A percentile compares a stretch with the other conserved stretches of the same genome.
phyloP scores from a whole-genome alignment of 2,329 filamentous ascomycete genomes.

The Pleoardoris graminearum region DNA sequence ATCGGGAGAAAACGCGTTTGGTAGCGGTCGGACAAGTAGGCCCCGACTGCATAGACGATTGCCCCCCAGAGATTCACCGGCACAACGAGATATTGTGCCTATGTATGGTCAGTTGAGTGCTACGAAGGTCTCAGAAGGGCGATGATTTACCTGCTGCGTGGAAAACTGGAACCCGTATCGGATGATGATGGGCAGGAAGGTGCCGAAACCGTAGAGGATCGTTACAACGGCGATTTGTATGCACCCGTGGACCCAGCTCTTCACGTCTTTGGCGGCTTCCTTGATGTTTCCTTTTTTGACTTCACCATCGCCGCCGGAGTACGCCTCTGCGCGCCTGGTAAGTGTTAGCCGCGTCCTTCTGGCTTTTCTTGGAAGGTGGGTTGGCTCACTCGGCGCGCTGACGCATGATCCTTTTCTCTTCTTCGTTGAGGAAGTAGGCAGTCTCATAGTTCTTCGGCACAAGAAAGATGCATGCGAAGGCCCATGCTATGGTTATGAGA shows the following conservation, averaged over 20 bases:
- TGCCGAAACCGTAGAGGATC: slow-evolving; percentile 48
- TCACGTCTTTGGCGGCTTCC: slow-evolving; percentile 37
- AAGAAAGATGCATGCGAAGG: slow-evolving; percentile 32
- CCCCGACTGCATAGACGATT: slow-evolving; percentile 46
- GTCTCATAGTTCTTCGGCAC: slow-evolving; percentile 39
- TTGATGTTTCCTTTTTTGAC: slow-evolving; percentile 36
- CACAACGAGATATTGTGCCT: slow-evolving; percentile 46
- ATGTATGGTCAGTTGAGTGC: neutral
- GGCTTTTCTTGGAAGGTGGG: no score
- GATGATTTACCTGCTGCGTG: slow-evolving; percentile 41
- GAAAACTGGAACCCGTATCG: slow-evolving; percentile 47
- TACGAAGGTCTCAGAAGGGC: neutral
- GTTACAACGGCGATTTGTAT: slow-evolving; percentile 48
- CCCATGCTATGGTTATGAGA: slow-evolving; percentile 35
- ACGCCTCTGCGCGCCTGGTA: slow-evolving; percentile 36
- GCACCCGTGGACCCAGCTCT: slow-evolving; percentile 39
- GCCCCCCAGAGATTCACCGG: slow-evolving; percentile 50
- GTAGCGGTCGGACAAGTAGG: slow-evolving; percentile 45
- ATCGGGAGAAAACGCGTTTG: slow-evolving; percentile 45
- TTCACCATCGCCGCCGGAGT: slow-evolving; percentile 34
- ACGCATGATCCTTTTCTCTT: slow-evolving; percentile 37
- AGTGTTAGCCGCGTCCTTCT: no score
- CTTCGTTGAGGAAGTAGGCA: slow-evolving; percentile 37
- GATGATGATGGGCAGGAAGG: slow-evolving; percentile 50
- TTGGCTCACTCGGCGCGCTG: slow-evolving; percentile 32